A percentile compares a stretch with the other conserved stretches of the same genome.
phyloP scores from a whole-genome alignment of 1,284 basidiomycete genomes.

The Fomitopsis palustris region DNA sequence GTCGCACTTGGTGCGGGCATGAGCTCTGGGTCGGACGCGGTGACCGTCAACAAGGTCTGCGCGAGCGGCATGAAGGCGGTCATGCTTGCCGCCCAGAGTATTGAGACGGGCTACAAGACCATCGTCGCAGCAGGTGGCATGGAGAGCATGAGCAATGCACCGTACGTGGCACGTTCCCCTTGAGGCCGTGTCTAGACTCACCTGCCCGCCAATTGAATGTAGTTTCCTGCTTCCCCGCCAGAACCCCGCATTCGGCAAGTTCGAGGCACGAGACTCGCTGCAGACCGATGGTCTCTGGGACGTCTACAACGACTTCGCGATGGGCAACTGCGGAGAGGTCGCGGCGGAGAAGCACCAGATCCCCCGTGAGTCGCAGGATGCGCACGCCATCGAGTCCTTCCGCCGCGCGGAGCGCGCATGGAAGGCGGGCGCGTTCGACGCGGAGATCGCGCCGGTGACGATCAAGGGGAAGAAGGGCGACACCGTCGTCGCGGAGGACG shows the following conservation, averaged over 20 bases:
- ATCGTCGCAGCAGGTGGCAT: constrained; percentile 94
- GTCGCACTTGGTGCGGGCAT: constrained; percentile 88
- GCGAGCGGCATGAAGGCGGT: constrained; percentile 95
- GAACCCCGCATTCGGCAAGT: constrained; percentile 88
- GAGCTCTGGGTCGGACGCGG: constrained; percentile 86
- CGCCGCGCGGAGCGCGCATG: constrained; percentile 90
- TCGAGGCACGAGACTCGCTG: constrained; percentile 84
- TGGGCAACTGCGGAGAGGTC: constrained; percentile 94
- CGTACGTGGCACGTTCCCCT: constrained; percentile 48
- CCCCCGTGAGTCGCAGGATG: constrained; percentile 83
- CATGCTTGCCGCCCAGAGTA: constrained; percentile 90
- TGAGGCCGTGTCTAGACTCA: neutral
- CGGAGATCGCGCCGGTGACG: constrained; percentile 90
- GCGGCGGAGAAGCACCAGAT: constrained; percentile 86
- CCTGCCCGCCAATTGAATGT: neutral
- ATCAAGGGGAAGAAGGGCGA: constrained; percentile 96
- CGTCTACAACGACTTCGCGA: constrained; percentile 92
- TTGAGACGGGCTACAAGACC: constrained; percentile 81
- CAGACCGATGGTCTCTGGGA: constrained; percentile 95
- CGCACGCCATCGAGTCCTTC: constrained; percentile 93
- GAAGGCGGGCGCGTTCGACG: constrained; percentile 80
- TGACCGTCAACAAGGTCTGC: constrained; percentile 99
- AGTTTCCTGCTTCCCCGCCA: constrained; percentile 92
- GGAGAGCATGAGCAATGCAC: constrained; percentile 98
- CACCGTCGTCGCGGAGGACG: constrained; percentile 87